Evolutionary conservation across 2,329 filamentous ascomycete genomes (phyloP).

Genomic region (Fonsecaea pedrosoi): DNA sequence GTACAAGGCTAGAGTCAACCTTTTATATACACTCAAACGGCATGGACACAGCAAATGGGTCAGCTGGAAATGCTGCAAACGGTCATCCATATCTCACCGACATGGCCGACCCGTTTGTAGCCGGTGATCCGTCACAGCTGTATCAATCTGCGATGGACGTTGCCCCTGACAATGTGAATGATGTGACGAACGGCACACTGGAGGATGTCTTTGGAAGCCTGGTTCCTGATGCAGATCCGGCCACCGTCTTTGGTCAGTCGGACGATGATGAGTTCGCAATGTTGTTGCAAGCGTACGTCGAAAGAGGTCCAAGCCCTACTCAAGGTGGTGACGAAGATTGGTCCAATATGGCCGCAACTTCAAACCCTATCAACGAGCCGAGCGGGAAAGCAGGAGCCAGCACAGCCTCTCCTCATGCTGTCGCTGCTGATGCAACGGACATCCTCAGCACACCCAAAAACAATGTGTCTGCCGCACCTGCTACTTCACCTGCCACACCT

Average conservation of each 20-base stretch:
- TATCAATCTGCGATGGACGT: constrained; percentile 3
- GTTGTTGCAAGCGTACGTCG: not conserved
- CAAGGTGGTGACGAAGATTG: constrained; percentile 7
- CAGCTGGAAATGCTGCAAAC: constrained; percentile 1
- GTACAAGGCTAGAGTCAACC: not conserved
- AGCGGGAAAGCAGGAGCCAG: not conserved
- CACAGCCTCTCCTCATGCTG: not conserved
- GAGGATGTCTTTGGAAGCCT: not conserved
- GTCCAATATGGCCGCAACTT: constrained; percentile 1
- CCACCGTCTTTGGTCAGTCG: not conserved
- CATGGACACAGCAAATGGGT: not conserved
- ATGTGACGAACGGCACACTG: constrained; percentile 3
- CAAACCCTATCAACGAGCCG: not conserved
- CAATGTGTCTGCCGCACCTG: not conserved
- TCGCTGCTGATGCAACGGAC: not conserved
- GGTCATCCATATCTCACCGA: not conserved
- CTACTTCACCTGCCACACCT: not conserved
- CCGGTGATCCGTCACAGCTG: constrained; percentile 4
- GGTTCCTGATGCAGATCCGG: not conserved
- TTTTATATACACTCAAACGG: not conserved
- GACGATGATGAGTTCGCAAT: not conserved
- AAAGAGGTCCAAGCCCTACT: constrained; percentile 1
- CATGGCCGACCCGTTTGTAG: constrained; percentile 2
- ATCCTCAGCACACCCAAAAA: not conserved
- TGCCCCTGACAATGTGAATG: not conserved